Base-by-base conservation (phyloP, 2,329 filamentous ascomycete species). In the Escovopsis sp. region DNA sequence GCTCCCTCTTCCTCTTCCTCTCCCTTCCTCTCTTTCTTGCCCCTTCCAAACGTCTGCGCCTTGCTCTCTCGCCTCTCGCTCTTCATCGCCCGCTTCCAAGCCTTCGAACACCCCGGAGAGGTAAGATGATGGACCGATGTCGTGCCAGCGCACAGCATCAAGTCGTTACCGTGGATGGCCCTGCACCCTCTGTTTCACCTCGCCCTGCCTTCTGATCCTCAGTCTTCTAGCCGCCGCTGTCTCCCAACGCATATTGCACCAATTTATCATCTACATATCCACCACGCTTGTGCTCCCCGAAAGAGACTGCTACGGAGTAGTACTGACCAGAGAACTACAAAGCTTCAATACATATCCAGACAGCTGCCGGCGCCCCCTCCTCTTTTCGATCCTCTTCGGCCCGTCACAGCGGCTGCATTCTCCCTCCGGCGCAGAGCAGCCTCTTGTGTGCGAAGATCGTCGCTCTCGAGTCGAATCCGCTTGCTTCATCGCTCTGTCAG, bases 301-400 rank as follows among this genome's bases (percentile, higher is more conserved):
- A 11, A 30, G 27, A 30, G 11, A 30, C 27, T 30, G 27, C 20
- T 20, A n/a, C n/a, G n/a, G n/a, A 40, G 30, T 37, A 24, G 37
- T 39, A 35, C 37, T 25, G 40, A 32, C 37, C 41, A 35, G 42
- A 38, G 35, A 42, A 30, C 27, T 38, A 35, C 39, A 25, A 40
- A 32, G 39, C 32, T 14, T 14, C 9, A 35, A 39, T 35, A 40
- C 41, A n/a, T 38, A 41, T 37, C 31, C 44, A 39, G 40, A 43
- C 50, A 57, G 57, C 54, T 54, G 51, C 54, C 49, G 51, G 51
- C 49, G 54, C 52, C 55, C 49, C 54, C 54, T 51, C 52, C 50
- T 52, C 50, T 48, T 20, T 20, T 48, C 50, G 42, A 50, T 47
- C 42, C 47, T 43, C 46, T 46, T 47, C 54, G 41, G 38, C 38